A percentile compares a stretch with the other conserved stretches of the same genome.
Conservation (phyloP, 768 basidiomycete species). For the Cantharellus anzutake region DNA sequence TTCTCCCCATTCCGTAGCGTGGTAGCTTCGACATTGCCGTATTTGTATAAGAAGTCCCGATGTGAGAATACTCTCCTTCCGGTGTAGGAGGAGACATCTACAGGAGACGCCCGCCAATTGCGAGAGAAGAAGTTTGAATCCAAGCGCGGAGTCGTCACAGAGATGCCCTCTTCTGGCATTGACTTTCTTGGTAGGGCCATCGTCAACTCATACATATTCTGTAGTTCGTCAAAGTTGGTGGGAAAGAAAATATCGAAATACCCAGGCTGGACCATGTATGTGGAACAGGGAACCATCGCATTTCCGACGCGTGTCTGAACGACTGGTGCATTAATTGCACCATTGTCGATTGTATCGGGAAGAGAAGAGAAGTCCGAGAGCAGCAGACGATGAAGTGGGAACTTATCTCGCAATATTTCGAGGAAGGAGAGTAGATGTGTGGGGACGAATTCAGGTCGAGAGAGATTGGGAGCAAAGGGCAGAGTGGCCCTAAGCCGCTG, state of each 20-base stretch:
- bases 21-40: conserved; percentile 56
- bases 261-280: conserved; percentile 81
- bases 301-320: conserved; percentile 85
- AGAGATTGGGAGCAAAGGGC: conserved; percentile 84
- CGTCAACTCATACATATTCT: conserved; percentile 79
- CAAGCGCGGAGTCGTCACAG: conserved; percentile 25
- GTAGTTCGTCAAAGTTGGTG: conserved; percentile 64
- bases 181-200: conserved; percentile 21
- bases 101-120: conserved; percentile 34
- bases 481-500: conserved; percentile 47
- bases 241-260: conserved; percentile 99
- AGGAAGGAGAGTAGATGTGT: conserved; percentile 78
- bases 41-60: conserved; percentile 72
- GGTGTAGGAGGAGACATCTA: conserved; percentile 52
- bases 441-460: conserved; percentile 75
- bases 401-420: conserved; percentile 57
- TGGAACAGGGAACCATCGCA: conserved; percentile 73
- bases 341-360: conserved; percentile 49
- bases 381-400: conserved; percentile 86
- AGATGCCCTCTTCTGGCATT: neutral
- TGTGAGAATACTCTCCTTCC: conserved; percentile 70
- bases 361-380: conserved; percentile 83
- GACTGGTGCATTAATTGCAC: conserved; percentile 66
- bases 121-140: conserved; percentile 51
- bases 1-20: conserved; percentile 66